Evolutionary conservation across 805 yeast species (phyloP), one percentile per base, ranked within the genome.

Genomic region (Teunomyces aglyptinius): DNA sequence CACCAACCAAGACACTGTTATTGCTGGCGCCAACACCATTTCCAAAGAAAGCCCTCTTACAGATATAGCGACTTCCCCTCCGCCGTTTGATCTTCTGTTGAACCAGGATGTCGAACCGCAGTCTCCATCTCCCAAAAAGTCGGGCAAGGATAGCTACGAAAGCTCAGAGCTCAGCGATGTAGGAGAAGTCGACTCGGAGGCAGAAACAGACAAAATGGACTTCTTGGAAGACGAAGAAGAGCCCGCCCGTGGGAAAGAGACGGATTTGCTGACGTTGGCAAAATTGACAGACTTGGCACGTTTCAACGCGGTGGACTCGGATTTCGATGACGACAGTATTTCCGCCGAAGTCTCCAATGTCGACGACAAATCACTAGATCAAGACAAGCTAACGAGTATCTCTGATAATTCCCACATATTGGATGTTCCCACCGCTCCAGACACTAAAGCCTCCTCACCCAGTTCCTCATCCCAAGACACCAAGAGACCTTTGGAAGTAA

Each of bases 191-290:
- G 82, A 76, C 46, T 85, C 94, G 12, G 97, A 90, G 65, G 96
- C 94, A 13, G 97, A 90, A 61, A 90, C 97, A 0, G 97, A 90
- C 60, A 85, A 81, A 56, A 81, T 89, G 88, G 92, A 82, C 49
- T 71, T 68, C 49, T 60, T 74, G 49, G 75, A 73, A 18, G 73
- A 68, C 46, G 67, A 51, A 61, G 67, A 48, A 55, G 47, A 49
- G 24, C 50, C 45, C 43, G 45, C 52, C 12, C 41, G 48, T 16
- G 61, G 58, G 34, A 62, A 50, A 24, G 56, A 51, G 1, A 64
- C 69, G 49, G 77, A 72, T 50, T 63, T 72, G 51, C 63, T 60
- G 43, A 63, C 68, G 5, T 61, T 72, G 40, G 70, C 77, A 6
- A 63, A 70, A 56, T 64, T 76, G 50, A 68, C 74, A 22, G 74